phyloP scores from a whole-genome alignment of 495 filamentous ascomycete genomes.

The Hypoxylon subgilvum region DNA sequence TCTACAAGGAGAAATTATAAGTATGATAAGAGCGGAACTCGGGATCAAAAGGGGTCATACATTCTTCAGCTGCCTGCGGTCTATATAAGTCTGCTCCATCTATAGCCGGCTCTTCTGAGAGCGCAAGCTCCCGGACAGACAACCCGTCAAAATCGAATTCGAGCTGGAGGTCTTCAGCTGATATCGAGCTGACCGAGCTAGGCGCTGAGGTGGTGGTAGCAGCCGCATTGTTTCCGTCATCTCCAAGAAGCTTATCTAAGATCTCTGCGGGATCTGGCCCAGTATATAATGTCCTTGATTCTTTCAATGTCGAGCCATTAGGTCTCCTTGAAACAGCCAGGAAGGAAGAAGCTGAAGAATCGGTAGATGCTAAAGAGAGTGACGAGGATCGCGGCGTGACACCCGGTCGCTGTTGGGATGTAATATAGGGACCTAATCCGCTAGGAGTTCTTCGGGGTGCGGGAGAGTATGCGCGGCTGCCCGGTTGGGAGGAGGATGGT shows the following conservation, averaged over 20 bases:
- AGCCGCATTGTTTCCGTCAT: constrained; percentile 38
- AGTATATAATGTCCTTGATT: constrained; percentile 59
- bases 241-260: constrained; percentile 72
- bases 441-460: constrained; percentile 67
- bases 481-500: constrained; percentile 58
- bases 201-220: constrained; percentile 12
- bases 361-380: constrained; percentile 70
- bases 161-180: constrained; percentile 49
- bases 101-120: constrained; percentile 48
- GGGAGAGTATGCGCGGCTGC: constrained; percentile 72
- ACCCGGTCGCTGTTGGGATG: constrained; percentile 61
- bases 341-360: constrained; percentile 73
- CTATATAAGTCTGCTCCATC: constrained; percentile 58
- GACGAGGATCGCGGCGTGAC: constrained; percentile 65
- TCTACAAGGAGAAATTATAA: constrained; percentile 54
- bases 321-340: constrained; percentile 63
- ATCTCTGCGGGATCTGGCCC: constrained; percentile 75
- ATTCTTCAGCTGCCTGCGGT: constrained; percentile 77
- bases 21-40: constrained; percentile 26
- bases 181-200: constrained; percentile 38
- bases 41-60: constrained; percentile 50
- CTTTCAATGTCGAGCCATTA: constrained; percentile 71
- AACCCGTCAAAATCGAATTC: constrained; percentile 81
- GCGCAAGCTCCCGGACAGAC: constrained; percentile 74
- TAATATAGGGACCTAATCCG: constrained; percentile 60